A percentile compares a stretch with the other conserved stretches of the same genome.
Conservation (phyloP, 208 protist species). For the Trypanosomatidae sp. region DNA sequence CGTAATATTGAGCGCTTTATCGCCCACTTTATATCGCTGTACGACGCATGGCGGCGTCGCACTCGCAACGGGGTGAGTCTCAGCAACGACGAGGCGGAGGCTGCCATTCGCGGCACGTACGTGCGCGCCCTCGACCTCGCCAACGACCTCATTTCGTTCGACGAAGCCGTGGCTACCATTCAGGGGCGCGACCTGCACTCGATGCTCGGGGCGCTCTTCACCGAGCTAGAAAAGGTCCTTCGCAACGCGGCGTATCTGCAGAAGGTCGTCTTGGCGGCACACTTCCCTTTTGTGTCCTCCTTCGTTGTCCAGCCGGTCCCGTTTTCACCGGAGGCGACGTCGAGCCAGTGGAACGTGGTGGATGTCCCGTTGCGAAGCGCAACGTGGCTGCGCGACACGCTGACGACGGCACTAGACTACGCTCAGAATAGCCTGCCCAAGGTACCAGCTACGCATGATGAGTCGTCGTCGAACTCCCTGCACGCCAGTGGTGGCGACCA, state of each 20-base stretch:
- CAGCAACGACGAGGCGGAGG: constrained; percentile 27
- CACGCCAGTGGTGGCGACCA: neutral
- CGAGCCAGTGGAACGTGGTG: constrained; percentile 45
- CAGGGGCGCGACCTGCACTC: constrained; percentile 61
- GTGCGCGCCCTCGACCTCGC: constrained; percentile 58
- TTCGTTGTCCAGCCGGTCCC: constrained; percentile 43
- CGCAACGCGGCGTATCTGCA: constrained; percentile 81
- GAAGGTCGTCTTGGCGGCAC: constrained; percentile 54
- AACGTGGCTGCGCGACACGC: constrained; percentile 37
- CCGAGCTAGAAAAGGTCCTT: constrained; percentile 80
- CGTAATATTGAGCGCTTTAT: constrained; percentile 69
- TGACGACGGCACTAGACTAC: constrained; percentile 27
- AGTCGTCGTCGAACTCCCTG: constrained; percentile 1
- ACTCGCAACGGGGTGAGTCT: constrained; percentile 34
- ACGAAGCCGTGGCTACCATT: constrained; percentile 71
- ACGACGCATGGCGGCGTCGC: constrained; percentile 68
- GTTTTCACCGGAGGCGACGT: constrained; percentile 46
- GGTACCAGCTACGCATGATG: neutral
- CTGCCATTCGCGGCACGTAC: constrained; percentile 59
- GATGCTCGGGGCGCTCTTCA: constrained; percentile 74
- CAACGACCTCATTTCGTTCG: constrained; percentile 54
- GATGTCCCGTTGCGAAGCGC: constrained; percentile 27
- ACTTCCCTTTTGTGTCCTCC: constrained; percentile 72
- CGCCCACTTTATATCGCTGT: constrained; percentile 71
- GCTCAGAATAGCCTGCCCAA: constrained; percentile 12